Evolutionary conservation across 148 eudicot genomes (phyloP).

Genomic region (Chenopodium suecicum): DNA sequence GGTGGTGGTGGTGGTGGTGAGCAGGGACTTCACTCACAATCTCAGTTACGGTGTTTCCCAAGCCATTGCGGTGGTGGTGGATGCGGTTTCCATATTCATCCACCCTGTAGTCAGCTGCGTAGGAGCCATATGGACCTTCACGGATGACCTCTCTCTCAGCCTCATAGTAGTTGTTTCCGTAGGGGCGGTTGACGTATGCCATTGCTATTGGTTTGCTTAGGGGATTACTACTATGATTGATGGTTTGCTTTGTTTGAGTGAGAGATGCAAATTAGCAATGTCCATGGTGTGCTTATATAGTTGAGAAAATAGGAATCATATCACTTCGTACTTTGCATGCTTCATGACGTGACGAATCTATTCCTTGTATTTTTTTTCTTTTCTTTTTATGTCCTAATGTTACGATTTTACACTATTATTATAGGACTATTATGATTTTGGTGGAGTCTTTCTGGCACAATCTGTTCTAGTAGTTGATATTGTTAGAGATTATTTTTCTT

Average conservation of each 20-base stretch:
- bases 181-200: constrained; percentile 13
- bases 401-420: too few relatives aligned
- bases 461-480: too few relatives aligned
- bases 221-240: neutral
- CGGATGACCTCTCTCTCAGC: constrained; percentile 18
- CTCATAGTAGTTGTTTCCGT: constrained; percentile 24
- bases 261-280: constrained; percentile 6
- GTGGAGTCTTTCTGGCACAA: too few relatives aligned
- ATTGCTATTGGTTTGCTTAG: constrained; percentile 4
- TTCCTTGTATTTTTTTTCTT: neutral
- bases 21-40: constrained; percentile 1
- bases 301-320: constrained; percentile 11
- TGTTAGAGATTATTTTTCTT: too few relatives aligned
- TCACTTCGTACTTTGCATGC: neutral
- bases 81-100: constrained; percentile 19
- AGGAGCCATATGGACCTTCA: constrained; percentile 13
- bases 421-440: too few relatives aligned
- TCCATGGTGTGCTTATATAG: constrained; percentile 11
- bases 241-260: constrained; percentile 16
- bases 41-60: neutral
- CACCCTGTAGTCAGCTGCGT: constrained; percentile 17
- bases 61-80: constrained; percentile 12
- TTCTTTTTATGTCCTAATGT: neutral
- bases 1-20: constrained; percentile 13
- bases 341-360: neutral